Evolutionary conservation across 495 filamentous ascomycete genomes (phyloP).

Genomic region (Penicillium lagena): DNA sequence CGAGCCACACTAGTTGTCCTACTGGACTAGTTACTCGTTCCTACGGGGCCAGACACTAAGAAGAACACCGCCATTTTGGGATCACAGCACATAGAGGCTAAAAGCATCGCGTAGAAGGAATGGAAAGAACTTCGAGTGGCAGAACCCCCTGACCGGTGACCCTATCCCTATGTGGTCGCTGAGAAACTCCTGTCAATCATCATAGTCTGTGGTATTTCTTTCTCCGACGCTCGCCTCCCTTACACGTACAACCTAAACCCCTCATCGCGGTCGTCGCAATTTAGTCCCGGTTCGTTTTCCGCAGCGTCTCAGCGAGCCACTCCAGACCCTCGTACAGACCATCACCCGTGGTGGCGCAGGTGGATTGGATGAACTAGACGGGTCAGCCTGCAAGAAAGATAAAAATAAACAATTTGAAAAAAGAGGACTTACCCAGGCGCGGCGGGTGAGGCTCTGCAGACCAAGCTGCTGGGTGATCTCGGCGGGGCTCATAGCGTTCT

Average conservation of each 20-base stretch:
- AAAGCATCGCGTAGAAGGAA: constrained; percentile 40
- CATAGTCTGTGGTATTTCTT: constrained; percentile 40
- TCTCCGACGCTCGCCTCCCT: constrained; percentile 26
- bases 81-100: constrained; percentile 32
- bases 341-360: constrained; percentile 97
- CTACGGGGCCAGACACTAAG: background rate
- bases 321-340: constrained; percentile 99
- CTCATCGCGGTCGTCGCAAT: constrained; percentile 26
- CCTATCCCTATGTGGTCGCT: constrained; percentile 17
- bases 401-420: background rate
- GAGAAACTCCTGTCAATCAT: constrained; percentile 34
- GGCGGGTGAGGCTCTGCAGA: constrained; percentile 94
- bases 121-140: constrained; percentile 25
- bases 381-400: constrained; percentile 8
- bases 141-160: background rate
- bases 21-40: too few relatives aligned
- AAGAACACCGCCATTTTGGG: constrained; percentile 24
- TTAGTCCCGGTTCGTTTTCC: constrained; percentile 84
- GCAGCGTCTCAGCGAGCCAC: constrained; percentile 94
- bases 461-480: constrained; percentile 99
- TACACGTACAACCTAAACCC: constrained; percentile 8
- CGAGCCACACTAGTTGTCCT: too few relatives aligned
- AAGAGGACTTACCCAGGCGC: constrained; percentile 80
- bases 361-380: constrained; percentile 95
- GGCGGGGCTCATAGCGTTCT: constrained; percentile 99